Conservation (phyloP, 768 basidiomycete genomes). For the Galerina marginata region DNA sequence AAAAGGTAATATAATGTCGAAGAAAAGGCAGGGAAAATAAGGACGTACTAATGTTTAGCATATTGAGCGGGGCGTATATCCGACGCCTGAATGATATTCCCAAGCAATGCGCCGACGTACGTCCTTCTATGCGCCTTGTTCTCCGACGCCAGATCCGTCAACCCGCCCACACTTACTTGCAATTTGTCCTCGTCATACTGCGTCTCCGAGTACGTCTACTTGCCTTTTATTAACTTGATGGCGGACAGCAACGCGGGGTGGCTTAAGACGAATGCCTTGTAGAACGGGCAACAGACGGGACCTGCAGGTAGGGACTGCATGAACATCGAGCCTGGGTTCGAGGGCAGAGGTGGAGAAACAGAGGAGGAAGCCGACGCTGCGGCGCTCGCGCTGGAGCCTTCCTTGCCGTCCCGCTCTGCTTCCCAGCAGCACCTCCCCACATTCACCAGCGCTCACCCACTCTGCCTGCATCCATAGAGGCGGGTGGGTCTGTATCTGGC, state of each 20-base stretch:
- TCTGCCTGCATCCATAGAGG: too few species aligned
- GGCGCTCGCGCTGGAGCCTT: too few species aligned
- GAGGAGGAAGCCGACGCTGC: too few species aligned
- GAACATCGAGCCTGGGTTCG: slow-evolving; percentile 61
- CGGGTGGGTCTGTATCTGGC: too few species aligned
- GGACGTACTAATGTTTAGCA: slow-evolving; percentile 93
- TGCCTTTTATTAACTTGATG: slow-evolving; percentile 96
- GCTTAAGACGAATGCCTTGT: slow-evolving; percentile 94
- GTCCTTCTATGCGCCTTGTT: slow-evolving; percentile 98
- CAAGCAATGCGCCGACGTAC: slow-evolving; percentile 93
- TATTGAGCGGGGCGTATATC: slow-evolving; percentile 91
- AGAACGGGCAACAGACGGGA: slow-evolving; percentile 92
- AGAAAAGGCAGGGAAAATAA: not conserved
- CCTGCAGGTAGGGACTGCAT: slow-evolving; percentile 91
- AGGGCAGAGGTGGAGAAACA: slow-evolving; percentile 31
- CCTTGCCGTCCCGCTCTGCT: too few species aligned
- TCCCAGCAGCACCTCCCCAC: too few species aligned
- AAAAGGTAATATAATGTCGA: slow-evolving; percentile 9
- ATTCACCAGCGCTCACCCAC: too few species aligned
- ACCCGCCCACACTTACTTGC: slow-evolving; percentile 93
- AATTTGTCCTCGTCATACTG: too few species aligned
- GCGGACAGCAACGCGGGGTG: slow-evolving; percentile 91
- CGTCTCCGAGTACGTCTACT: too few species aligned
- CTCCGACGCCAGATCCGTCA: slow-evolving; percentile 98
- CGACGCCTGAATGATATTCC: slow-evolving; percentile 93